Evolutionary conservation across 495 filamentous ascomycete genomes (phyloP).

Genomic region (Lophiotrema nucula): DNA sequence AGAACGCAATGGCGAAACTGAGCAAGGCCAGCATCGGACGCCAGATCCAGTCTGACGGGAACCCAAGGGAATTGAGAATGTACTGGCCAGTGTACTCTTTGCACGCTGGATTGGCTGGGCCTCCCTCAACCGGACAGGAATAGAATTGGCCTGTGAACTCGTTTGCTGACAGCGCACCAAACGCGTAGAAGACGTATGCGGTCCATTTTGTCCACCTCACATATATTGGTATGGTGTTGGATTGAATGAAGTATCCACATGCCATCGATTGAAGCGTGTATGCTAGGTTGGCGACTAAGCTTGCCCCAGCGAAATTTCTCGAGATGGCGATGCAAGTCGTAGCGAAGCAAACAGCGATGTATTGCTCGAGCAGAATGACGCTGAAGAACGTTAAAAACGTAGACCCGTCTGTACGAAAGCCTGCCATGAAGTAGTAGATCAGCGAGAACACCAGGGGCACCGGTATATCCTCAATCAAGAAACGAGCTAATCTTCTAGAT

Average conservation of each 20-base stretch:
- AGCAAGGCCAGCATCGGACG: constrained; percentile 61
- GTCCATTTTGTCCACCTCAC: constrained; percentile 69
- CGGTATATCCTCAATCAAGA: constrained; percentile 65
- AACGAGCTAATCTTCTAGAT: constrained; percentile 62
- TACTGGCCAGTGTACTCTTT: constrained; percentile 64
- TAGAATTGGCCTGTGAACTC: constrained; percentile 69
- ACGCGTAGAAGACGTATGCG: constrained; percentile 62
- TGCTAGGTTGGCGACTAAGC: constrained; percentile 60
- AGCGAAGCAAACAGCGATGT: constrained; percentile 42
- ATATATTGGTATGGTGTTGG: constrained; percentile 69
- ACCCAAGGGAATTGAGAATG: constrained; percentile 63
- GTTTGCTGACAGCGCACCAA: constrained; percentile 65
- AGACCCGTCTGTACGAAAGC: constrained; percentile 57
- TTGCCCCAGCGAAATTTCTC: constrained; percentile 61
- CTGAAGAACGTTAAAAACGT: constrained; percentile 70
- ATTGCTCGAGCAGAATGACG: constrained; percentile 63
- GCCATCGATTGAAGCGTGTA: constrained; percentile 70
- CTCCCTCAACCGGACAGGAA: constrained; percentile 61
- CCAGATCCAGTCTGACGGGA: constrained; percentile 61
- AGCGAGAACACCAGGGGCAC: constrained; percentile 65
- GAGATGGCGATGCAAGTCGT: constrained; percentile 54
- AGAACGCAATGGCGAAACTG: constrained; percentile 58
- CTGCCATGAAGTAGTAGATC: constrained; percentile 75
- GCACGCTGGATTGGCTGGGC: constrained; percentile 58
- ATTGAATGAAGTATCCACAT: constrained; percentile 71